Base-by-base conservation (phyloP, 345 rosid genomes). In the Linum trigynum region DNA sequence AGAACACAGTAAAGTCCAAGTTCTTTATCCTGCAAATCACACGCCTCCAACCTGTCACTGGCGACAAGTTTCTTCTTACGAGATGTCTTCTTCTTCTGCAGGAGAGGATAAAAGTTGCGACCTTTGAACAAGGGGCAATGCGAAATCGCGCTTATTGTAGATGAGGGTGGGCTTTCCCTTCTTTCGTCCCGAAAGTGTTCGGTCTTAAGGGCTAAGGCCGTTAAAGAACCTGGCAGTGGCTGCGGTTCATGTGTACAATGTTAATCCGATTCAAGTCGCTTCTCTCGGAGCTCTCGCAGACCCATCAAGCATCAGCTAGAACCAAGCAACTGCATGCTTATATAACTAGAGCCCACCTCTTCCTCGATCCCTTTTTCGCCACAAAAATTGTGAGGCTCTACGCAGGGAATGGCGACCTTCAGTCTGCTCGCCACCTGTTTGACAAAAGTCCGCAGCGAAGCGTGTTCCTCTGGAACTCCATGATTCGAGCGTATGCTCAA, bases 381-480 rank as follows among this genome's bases (percentile, higher is more conserved):
- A 92, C 94, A 6, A 87, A 78, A 14, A 63, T 86, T 41, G 61
- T 79, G 0, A 78, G 94, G 60, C 56, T 72, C 65, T 90, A 90
- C 40, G 80, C 87, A 0, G n/a, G 67, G 61, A 86, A 76, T 61
- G 66, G 73, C 62, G 77, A 81, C 67, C 78, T 90, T n/a, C 1
- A 0, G 7, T 76, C 84, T 12, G 96, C 94, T 2, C 84, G 84
- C 65, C 69, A 82, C 59, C 67, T 90, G 92, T 92, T 92, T 82
- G 89, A 86, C 65, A 66, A 62, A 88, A 81, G 73, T 72, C 88
- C 86, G 40, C 80, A 76, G 6, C 79, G 84, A 73, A 90, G 90
- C 57, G 82, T 92, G 67, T 92, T 80, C 82, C 85, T 88, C 23
- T 90, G 96, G 98, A 88, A 88, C 74, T 79, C 95, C 67, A 75